Evolutionary conservation across 2,329 filamentous ascomycete genomes (phyloP).

Genomic region (Pseudogymnoascus sp.): DNA sequence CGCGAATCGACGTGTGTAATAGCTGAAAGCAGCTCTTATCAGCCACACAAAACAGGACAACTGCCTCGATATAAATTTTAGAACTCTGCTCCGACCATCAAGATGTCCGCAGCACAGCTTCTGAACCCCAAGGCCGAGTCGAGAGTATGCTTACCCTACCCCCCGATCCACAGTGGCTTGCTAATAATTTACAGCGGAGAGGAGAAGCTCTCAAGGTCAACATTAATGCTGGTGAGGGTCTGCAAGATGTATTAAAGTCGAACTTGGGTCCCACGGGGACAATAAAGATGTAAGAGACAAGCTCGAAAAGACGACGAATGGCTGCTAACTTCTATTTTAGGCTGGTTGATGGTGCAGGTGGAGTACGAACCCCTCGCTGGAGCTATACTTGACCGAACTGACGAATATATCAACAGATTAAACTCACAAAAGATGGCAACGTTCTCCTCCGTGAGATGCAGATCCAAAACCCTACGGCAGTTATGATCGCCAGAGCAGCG

Average conservation of each 20-base stretch:
- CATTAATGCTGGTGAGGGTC: slow-evolving; percentile 90
- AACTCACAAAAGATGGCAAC: slow-evolving; percentile 97
- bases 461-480: slow-evolving; percentile 97
- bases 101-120: slow-evolving; percentile 94
- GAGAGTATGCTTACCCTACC: slow-evolving; percentile 55
- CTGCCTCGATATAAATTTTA: slow-evolving; percentile 12
- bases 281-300: slow-evolving; percentile 72
- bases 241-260: slow-evolving; percentile 90
- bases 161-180: slow-evolving; percentile 21
- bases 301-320: slow-evolving; percentile 20
- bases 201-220: slow-evolving; percentile 96
- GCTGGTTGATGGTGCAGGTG: slow-evolving; percentile 63
- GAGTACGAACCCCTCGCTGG: slow-evolving; percentile 39
- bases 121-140: slow-evolving; percentile 99
- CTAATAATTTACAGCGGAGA: slow-evolving; percentile 59
- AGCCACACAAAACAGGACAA: slow-evolving; percentile 10
- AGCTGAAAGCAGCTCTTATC: slow-evolving; percentile 6
- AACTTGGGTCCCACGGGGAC: slow-evolving; percentile 92
- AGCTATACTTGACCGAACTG: slow-evolving; percentile 5
- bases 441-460: slow-evolving; percentile 75
- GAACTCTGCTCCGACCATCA: slow-evolving; percentile 20
- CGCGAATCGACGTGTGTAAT: slow-evolving; percentile 9
- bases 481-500: slow-evolving; percentile 74
- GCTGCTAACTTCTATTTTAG: slow-evolving; percentile 31
- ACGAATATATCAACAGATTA: slow-evolving; percentile 58